Conservation (phyloP, 345 rosid species). For the Sonneratia caseolaris region DNA sequence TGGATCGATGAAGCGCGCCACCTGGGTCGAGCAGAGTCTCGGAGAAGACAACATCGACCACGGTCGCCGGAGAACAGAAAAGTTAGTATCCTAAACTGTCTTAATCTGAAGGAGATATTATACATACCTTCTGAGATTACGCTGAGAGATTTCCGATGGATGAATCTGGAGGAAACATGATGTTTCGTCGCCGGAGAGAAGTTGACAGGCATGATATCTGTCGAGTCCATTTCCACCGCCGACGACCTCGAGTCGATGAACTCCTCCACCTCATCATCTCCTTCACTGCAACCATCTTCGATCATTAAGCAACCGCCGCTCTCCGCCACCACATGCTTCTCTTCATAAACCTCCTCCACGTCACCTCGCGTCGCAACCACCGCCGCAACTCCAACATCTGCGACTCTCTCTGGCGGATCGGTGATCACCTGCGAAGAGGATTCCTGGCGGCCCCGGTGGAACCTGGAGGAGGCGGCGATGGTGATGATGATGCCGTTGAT, state of each 20-base stretch:
- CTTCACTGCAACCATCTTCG: not conserved
- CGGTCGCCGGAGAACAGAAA: no score
- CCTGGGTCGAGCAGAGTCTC: no score
- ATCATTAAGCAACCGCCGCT: not conserved
- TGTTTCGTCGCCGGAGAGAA: slow-evolving; percentile 32
- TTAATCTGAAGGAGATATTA: not conserved
- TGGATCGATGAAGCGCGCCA: not conserved
- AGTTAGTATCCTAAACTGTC: no score
- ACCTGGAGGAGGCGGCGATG: slow-evolving; percentile 42
- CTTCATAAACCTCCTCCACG: not conserved
- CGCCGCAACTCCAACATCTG: not conserved
- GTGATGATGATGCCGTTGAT: slow-evolving; percentile 45
- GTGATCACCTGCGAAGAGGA: not conserved
- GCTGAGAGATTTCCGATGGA: slow-evolving; percentile 25
- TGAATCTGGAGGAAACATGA: slow-evolving; percentile 34
- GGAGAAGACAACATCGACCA: no score
- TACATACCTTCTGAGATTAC: not conserved
- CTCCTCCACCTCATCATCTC: slow-evolving; percentile 17
- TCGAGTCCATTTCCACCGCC: slow-evolving; percentile 14
- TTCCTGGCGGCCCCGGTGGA: slow-evolving; percentile 16
- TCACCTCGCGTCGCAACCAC: not conserved
- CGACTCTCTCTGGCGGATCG: not conserved
- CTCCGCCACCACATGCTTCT: slow-evolving; percentile 12
- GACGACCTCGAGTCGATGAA: slow-evolving; percentile 15
- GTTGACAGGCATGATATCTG: slow-evolving; percentile 19